Evolutionary conservation across 108 stramenopile genomes (phyloP), one percentile per base, ranked within the genome.

Genomic region (Nitzschia palea): DNA sequence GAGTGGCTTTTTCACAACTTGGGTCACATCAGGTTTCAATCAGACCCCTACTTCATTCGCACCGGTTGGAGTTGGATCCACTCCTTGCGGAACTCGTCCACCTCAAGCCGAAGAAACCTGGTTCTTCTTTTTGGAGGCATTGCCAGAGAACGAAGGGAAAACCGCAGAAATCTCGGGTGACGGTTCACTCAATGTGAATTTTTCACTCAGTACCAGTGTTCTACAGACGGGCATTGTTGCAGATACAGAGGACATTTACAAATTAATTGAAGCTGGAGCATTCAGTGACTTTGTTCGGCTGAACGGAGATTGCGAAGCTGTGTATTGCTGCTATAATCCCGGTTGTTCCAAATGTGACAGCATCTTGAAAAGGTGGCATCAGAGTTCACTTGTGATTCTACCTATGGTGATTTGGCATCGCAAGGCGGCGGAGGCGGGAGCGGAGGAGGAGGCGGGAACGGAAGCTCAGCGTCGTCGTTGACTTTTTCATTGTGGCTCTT

Each of bases 1-100:
- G 27, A 65, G 65, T 53, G 65, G 65, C 15, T 37, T 48, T 27
- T 65, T 65, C 28, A 45, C 44, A 23, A 65, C 65, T 33, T 65
- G 65, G 65, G 45, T 65, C 18, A 48, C 47, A 20, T 30, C 27
- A 1, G 65, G 65, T 4, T 65, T 65, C 52, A 54, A 37, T 32
- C 25, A 63, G 28, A 54, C 65, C 0, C 45, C 44, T 1, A 53
- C 35, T 10, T 36, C 40, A 20, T 40, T 60, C 17, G 59, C 59
- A 12, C 59, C 59, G 12, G 59, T 40, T 3, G 59, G 59, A 20
- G 27, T 60, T 12, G 59, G 59, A 25, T 42, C 40, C 12, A 60
- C 59, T 26, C 59, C 59, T 1, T 65, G 65, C 40, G 65, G 65
- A 4, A 65, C 65, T 22, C 65, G 65, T 1, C 32, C 65, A 3